Base-by-base conservation (phyloP, 2,329 filamentous ascomycete species). In the Stagonosporopsis vannaccii region DNA sequence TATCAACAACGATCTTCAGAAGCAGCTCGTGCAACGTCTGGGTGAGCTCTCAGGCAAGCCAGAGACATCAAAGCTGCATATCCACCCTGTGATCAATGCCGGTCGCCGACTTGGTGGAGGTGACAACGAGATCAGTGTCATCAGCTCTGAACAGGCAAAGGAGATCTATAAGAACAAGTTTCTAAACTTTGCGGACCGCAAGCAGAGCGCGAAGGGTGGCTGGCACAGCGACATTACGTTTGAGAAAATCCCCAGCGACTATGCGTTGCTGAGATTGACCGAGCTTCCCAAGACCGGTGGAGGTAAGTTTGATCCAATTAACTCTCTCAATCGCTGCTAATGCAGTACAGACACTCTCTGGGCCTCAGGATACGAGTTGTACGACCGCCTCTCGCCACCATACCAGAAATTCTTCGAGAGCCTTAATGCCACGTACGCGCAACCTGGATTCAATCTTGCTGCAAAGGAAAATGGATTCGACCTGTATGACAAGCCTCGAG, bases 1-100 rank as follows among this genome's bases (percentile, higher is more conserved):
- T 19, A 72, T 85, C 13, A 76, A 76, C 59, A 79, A 84, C 50
- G 79, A 84, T 11, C 74, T 82, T 8, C 83, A 85, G 58, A 86
- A 86, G 69, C 73, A 80, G 32, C 76, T 85, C 7, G 78, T 77
- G 17, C 81, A 84, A 51, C 77, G 80, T 40, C 80, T 89, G 0
- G 86, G 86, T 11, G 75, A 86, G 67, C 78, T 87, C 0, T 80
- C 82, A 0, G 84, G 85, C 52, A 85, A 85, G 56, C 85, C 85
- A 0, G 66, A 72, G 0, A 82, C 79, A 0, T 87, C 84, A 0
- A 79, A 79, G 40, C 76, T 88, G 6, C 86, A 88, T 65, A 86
- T 88, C 46, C 85, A 88, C 63, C 86, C 86, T 0, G 71, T 88
- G 33, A 67, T 73, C 50, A 79, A 79, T 60, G 66, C 78, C 75